Percentiles rank a stretch among this genome's conserved stretches.
These are phyloP conservation scores for Arabis hirsuta DNA, from an alignment of 345 rosid genomes.

Conservation along the genomic window DNA sequence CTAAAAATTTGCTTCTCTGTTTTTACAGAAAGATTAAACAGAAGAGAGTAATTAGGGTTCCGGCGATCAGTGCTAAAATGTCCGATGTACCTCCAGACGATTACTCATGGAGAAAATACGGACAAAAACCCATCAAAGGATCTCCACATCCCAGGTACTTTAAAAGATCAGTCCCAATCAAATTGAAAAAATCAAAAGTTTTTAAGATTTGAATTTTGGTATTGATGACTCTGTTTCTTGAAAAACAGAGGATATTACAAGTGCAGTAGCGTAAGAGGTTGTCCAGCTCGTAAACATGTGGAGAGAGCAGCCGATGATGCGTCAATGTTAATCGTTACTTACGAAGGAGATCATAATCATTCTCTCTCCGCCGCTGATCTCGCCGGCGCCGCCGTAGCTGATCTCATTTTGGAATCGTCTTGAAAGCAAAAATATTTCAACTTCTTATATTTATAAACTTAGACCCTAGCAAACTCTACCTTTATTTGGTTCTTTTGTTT, in stretches of 20 bases:
- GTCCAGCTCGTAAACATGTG: slow-evolving; percentile 97
- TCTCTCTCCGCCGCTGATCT: slow-evolving; percentile 66
- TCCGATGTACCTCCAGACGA: slow-evolving; percentile 98
- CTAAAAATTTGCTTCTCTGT: neutral
- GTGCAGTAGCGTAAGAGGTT: slow-evolving; percentile 94
- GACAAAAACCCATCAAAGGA: slow-evolving; percentile 98
- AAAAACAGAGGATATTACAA: slow-evolving; percentile 86
- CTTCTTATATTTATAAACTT: no score
- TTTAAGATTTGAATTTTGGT: neutral
- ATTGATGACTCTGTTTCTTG: slow-evolving; percentile 14
- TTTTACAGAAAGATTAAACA: slow-evolving; percentile 63
- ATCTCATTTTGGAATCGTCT: slow-evolving; percentile 86
- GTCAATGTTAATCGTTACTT: slow-evolving; percentile 78
- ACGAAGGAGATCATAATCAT: slow-evolving; percentile 95
- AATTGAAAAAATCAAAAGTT: slow-evolving; percentile 4
- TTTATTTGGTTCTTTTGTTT: neutral
- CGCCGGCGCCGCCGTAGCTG: slow-evolving; percentile 46
- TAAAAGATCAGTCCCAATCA: no score
- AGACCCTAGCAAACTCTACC: no score
- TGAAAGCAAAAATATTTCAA: slow-evolving; percentile 28
- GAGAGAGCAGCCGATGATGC: slow-evolving; percentile 92
- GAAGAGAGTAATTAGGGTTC: slow-evolving; percentile 81
- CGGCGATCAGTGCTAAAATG: slow-evolving; percentile 86
- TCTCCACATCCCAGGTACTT: slow-evolving; percentile 92
- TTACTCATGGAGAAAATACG: slow-evolving; percentile 96